Evolutionary conservation across 371 early-diverging fungal species (phyloP).

Genomic region (Batrachochytrium dendrobatidis): DNA sequence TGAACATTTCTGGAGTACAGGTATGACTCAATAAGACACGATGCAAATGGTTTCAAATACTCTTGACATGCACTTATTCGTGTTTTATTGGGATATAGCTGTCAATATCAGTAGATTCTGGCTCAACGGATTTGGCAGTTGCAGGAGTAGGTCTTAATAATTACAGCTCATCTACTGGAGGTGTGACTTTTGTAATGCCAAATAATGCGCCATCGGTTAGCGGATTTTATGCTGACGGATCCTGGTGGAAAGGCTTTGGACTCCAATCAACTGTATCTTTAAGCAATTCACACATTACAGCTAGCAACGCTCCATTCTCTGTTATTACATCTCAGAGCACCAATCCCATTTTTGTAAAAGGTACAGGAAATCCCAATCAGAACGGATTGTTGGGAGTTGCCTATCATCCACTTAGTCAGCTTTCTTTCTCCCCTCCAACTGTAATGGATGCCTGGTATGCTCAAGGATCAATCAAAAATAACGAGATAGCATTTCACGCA

Average conservation of each 20-base stretch:
- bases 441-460: background rate
- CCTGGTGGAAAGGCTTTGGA: background rate
- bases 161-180: conserved; percentile 1
- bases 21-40: no score
- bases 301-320: background rate
- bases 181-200: no score
- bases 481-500: conserved; percentile 1
- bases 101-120: conserved; percentile 3
- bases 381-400: background rate
- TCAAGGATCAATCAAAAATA: background rate
- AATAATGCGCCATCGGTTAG: background rate
- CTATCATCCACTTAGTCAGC: no score
- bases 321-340: background rate
- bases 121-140: background rate
- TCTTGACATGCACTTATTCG: no score
- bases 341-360: background rate
- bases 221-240: background rate
- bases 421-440: background rate
- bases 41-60: no score
- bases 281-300: background rate
- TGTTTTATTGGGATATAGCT: no score
- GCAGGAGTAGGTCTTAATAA: background rate
- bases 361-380: no score
- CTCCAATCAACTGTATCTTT: background rate
- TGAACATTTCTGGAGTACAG: no score